Evolutionary conservation across 192 early-diverging fungal species (phyloP).

Genomic region (Physocladia obscura): DNA sequence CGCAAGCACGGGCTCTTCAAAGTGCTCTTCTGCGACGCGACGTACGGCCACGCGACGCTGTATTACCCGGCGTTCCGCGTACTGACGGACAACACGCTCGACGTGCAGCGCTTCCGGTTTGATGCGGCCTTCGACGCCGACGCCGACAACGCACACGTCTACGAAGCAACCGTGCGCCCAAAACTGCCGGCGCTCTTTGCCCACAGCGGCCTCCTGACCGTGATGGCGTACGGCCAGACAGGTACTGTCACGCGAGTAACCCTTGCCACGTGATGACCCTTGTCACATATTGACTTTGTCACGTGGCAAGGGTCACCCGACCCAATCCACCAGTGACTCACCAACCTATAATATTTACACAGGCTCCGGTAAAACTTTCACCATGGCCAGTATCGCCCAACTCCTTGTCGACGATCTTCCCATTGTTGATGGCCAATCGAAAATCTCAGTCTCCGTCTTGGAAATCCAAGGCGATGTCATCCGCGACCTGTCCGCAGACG

Average conservation of each 20-base stretch:
- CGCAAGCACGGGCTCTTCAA: conserved; percentile 2
- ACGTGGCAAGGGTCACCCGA: too few relatives aligned
- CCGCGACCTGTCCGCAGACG: conserved; percentile 21
- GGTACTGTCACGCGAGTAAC: neutral
- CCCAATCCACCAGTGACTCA: too few relatives aligned
- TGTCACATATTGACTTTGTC: neutral
- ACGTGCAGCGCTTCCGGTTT: conserved; percentile 16
- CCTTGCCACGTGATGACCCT: neutral
- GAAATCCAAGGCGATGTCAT: conserved; percentile 35
- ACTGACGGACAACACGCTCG: conserved; percentile 7
- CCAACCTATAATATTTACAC: too few relatives aligned
- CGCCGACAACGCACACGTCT: conserved; percentile 12
- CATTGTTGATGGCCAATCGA: neutral
- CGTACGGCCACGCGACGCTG: neutral
- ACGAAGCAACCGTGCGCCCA: conserved; percentile 14
- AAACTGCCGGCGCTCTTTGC: conserved; percentile 7
- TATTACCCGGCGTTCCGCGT: conserved; percentile 20
- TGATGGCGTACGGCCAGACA: conserved; percentile 36
- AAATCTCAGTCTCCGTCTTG: conserved; percentile 2
- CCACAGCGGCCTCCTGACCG: conserved; percentile 19
- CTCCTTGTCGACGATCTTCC: conserved; percentile 24
- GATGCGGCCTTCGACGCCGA: neutral
- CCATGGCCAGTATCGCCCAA: conserved; percentile 18
- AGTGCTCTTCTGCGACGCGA: conserved; percentile 3
- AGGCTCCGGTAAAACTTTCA: conserved; percentile 40